Conservation (phyloP, 495 filamentous ascomycete species). For the Lepraria neglecta region DNA sequence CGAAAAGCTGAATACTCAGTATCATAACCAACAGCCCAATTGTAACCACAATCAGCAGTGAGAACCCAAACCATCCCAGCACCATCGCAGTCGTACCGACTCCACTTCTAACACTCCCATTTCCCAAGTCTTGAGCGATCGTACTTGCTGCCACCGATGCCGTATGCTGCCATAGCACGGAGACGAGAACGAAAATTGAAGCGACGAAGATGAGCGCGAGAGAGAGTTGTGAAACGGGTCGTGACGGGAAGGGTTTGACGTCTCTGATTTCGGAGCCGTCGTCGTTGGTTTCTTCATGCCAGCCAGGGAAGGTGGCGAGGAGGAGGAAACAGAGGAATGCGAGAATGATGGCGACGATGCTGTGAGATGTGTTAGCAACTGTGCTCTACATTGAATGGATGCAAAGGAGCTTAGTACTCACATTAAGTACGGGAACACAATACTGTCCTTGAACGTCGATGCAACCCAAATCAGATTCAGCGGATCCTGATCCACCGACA, state of each 20-base stretch:
- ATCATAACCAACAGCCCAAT: conserved; percentile 96
- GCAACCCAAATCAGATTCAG: conserved; percentile 68
- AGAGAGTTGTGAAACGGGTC: conserved; percentile 60
- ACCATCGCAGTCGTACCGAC: conserved; percentile 93
- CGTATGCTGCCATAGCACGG: conserved; percentile 73
- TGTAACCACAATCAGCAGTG: conserved; percentile 82
- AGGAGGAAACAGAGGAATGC: conserved; percentile 65
- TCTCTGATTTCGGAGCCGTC: conserved; percentile 48
- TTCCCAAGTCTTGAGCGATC: conserved; percentile 90
- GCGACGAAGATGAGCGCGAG: conserved; percentile 62
- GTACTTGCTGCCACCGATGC: conserved; percentile 89
- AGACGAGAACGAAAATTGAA: conserved; percentile 64
- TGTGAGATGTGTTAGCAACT: conserved; percentile 24
- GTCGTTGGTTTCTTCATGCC: conserved; percentile 58
- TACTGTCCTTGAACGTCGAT: conserved; percentile 63
- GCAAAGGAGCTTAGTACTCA: conserved; percentile 9
- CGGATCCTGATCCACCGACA: conserved; percentile 61
- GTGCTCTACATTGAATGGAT: not conserved
- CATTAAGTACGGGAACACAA: conserved; percentile 66
- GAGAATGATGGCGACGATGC: conserved; percentile 64
- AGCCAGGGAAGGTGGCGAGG: conserved; percentile 65
- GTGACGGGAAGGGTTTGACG: conserved; percentile 63
- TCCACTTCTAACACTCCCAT: conserved; percentile 80
- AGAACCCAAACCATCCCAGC: conserved; percentile 94
- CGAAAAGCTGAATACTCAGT: conserved; percentile 70